Percentiles rank a stretch among this genome's conserved stretches.
These are phyloP conservation scores for Paragyromitra xinjiangensis DNA, from an alignment of 495 filamentous ascomycete genomes.

Conservation along the genomic window DNA sequence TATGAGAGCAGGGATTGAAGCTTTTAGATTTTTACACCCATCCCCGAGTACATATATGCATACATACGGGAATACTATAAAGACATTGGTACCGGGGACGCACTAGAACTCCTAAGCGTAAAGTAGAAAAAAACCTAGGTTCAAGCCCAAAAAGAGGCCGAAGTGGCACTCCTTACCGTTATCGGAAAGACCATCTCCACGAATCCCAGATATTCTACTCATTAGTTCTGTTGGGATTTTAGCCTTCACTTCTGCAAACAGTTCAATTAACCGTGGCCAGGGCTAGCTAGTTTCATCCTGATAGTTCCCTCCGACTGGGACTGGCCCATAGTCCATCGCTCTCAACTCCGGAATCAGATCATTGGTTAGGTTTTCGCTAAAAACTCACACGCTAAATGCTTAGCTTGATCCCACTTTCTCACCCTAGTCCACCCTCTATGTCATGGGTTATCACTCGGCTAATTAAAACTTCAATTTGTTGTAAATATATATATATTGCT, in stretches of 20 bases:
- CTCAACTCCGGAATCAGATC: neutral
- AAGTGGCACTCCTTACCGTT: neutral
- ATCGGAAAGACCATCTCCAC: too few relatives aligned
- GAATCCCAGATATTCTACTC: neutral
- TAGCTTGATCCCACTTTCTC: neutral
- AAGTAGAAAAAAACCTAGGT: neutral
- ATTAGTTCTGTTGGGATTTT: conserved; percentile 8
- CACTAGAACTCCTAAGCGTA: too few relatives aligned
- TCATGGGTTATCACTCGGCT: conserved; percentile 8
- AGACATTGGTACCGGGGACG: too few relatives aligned
- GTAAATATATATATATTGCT: neutral
- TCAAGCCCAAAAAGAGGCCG: neutral
- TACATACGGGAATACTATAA: too few relatives aligned
- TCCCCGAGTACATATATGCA: too few relatives aligned
- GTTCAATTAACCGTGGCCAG: neutral
- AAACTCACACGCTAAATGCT: neutral
- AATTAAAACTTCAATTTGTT: neutral
- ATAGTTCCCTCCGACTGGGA: neutral
- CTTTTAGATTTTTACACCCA: too few relatives aligned
- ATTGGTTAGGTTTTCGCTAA: neutral
- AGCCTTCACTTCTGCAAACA: conserved; percentile 2
- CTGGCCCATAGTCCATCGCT: neutral
- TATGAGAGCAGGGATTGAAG: too few relatives aligned
- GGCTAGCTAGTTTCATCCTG: neutral
- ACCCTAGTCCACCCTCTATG: neutral